Conservation (phyloP, 2,329 filamentous ascomycete genomes). For the Didymella lethalis region DNA sequence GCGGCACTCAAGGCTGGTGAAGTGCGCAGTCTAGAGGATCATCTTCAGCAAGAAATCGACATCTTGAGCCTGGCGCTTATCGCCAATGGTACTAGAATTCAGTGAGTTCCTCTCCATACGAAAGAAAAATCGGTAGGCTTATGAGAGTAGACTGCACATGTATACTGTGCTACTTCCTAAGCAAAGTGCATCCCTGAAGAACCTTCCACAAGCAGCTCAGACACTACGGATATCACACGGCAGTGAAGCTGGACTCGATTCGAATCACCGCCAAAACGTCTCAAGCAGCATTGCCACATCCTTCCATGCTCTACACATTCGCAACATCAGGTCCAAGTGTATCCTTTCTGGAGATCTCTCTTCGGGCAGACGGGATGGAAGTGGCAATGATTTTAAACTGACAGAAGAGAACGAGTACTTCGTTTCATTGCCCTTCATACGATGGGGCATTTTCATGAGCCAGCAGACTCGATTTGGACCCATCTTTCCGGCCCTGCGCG, state of each 20-base stretch:
- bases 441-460: neutral
- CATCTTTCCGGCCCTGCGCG: neutral
- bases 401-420: neutral
- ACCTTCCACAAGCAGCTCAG: neutral
- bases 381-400: neutral
- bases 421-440: neutral
- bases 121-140: neutral
- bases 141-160: neutral
- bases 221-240: neutral
- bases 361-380: too few species aligned
- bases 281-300: neutral
- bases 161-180: neutral
- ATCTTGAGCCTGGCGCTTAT: neutral
- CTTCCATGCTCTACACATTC: neutral
- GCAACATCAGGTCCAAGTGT: neutral
- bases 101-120: neutral
- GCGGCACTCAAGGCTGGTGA: neutral
- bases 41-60: neutral
- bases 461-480: neutral
- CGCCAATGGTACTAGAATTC: neutral
- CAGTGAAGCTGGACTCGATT: neutral
- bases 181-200: neutral
- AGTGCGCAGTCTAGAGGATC: neutral
- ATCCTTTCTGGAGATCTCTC: neutral
- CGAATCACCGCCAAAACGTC: neutral